These are phyloP conservation scores for Ophiostoma sp. DNA, from an alignment of 2,329 filamentous ascomycete species.

Conservation along the genomic window DNA sequence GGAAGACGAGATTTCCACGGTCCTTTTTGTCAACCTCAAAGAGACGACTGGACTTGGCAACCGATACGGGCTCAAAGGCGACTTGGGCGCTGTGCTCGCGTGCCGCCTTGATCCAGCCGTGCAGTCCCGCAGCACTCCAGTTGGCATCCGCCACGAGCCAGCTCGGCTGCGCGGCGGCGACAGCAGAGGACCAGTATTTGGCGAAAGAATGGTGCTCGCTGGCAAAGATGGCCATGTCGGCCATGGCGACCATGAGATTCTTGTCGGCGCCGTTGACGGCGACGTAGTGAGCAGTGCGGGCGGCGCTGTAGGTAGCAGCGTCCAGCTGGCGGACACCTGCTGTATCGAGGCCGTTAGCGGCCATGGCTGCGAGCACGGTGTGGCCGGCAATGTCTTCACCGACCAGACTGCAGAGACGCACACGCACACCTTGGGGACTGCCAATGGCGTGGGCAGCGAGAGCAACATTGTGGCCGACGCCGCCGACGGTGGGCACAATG, in stretches of 20 bases:
- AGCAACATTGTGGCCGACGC: conserved; percentile 90
- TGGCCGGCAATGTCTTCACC: conserved; percentile 79
- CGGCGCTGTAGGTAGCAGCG: conserved; percentile 46
- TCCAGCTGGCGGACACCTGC: conserved; percentile 60
- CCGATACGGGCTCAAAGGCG: conserved; percentile 88
- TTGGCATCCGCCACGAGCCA: conserved; percentile 88
- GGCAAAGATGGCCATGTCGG: conserved; percentile 82
- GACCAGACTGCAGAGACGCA: conserved; percentile 77
- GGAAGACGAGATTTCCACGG: conserved; percentile 48
- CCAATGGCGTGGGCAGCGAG: conserved; percentile 69
- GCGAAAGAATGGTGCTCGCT: conserved; percentile 45
- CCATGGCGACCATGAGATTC: conserved; percentile 88
- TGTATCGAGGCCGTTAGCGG: conserved; percentile 63
- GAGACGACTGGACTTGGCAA: conserved; percentile 70
- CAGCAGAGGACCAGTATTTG: conserved; percentile 60
- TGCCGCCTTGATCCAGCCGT: conserved; percentile 65
- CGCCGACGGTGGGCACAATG: conserved; percentile 82
- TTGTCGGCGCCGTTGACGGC: conserved; percentile 83
- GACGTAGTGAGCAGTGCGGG: conserved; percentile 85
- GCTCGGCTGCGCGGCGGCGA: conserved; percentile 60
- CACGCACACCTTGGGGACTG: conserved; percentile 53
- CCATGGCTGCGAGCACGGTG: conserved; percentile 67
- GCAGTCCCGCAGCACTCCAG: conserved; percentile 68
- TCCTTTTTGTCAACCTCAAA: conserved; percentile 48
- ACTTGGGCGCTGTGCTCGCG: conserved; percentile 58